A percentile compares a stretch with the other conserved stretches of the same genome.
Evolutionary conservation across 1,284 basidiomycete genomes (phyloP).

Genomic region (Athelia sp.): DNA sequence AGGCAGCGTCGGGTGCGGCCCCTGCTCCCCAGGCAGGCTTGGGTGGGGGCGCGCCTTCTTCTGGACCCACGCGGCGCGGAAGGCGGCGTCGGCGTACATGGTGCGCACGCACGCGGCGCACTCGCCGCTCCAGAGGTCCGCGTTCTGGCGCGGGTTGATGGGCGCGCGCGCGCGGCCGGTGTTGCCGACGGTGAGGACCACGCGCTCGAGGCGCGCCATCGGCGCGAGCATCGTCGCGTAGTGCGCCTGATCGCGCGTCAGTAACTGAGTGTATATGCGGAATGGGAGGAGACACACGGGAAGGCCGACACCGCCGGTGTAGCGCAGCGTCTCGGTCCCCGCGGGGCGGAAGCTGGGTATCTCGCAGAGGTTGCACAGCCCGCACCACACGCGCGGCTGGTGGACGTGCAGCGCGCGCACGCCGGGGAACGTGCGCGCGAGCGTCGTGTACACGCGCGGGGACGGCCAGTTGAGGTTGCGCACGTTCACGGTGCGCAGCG

Average conservation of each 20-base stretch:
- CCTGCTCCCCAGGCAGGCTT: too few species aligned
- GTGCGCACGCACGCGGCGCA: conserved; percentile 16
- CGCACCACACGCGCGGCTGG: conserved; percentile 17
- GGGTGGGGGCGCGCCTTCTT: too few species aligned
- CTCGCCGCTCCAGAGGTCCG: conserved; percentile 16
- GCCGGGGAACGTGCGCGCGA: conserved; percentile 11
- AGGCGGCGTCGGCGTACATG: too few species aligned
- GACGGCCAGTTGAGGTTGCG: conserved; percentile 9
- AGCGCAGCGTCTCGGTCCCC: conserved; percentile 13
- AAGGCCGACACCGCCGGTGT: conserved; percentile 17
- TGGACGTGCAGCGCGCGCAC: conserved; percentile 9
- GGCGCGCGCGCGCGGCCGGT: conserved; percentile 3
- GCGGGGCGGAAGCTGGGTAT: conserved; percentile 8
- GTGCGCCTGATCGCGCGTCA: conserved; percentile 10
- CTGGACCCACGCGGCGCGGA: too few species aligned
- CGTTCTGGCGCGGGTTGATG: conserved; percentile 5
- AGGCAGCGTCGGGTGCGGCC: too few species aligned
- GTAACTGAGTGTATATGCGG: background rate
- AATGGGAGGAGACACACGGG: conserved; percentile 11
- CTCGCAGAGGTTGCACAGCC: conserved; percentile 16
- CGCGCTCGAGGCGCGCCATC: conserved; percentile 13
- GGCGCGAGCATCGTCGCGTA: conserved; percentile 13
- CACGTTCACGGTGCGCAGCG: conserved; percentile 9
- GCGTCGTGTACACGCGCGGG: conserved; percentile 7
- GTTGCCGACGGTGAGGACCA: conserved; percentile 13